Base-by-base conservation (phyloP, 805 yeast species). In the Sporopachydermia lactativora region DNA sequence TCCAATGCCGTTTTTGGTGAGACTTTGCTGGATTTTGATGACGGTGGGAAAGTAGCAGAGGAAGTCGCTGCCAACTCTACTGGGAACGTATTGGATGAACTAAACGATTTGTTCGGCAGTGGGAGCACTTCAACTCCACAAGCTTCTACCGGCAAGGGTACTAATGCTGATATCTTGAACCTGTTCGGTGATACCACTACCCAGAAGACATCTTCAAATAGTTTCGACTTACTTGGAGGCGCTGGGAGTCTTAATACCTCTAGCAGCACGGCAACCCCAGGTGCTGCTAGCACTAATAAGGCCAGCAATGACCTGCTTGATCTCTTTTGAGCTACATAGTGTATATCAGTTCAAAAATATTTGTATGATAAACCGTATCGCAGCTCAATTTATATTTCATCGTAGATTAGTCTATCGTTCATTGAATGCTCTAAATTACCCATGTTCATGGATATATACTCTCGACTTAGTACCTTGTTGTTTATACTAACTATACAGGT, bases 21-120 rank as follows among this genome's bases (percentile, higher is more conserved):
- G 50, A 84, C 83, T 49, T 65, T 92, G 48, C 71, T 89, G 40
- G 95, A 89, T 56, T 77, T 89, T 47, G 96, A 81, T 51, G 84
- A 77, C 45, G 84, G 75, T 38, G 72, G 63, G 15, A 64, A 49
- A 35, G 45, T 45, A 2, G 37, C 47, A 42, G 31, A 52, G 46
- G 13, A 58, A 45, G 4, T 43, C 15, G 42, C 54, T 6, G 49
- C 49, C 3, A 47, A 42, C 5, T 45, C 47, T 13, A 49, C 59
- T 3, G 49, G 62, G 3, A 70, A 68, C 43, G 68, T 78, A 14
- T 60, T 85, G 46, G 81, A 75, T 46, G 94, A 84, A 49, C 65
- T 85, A 52, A 83, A 77, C 49, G 94, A 81, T 54, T 62, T 84
- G 41, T 84, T 71, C 40, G 58, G 59, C 36, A 76, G 62, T 50